Base-by-base conservation (phyloP, 1,139 yeast genomes). In the Arxiozyma heterogenica region DNA sequence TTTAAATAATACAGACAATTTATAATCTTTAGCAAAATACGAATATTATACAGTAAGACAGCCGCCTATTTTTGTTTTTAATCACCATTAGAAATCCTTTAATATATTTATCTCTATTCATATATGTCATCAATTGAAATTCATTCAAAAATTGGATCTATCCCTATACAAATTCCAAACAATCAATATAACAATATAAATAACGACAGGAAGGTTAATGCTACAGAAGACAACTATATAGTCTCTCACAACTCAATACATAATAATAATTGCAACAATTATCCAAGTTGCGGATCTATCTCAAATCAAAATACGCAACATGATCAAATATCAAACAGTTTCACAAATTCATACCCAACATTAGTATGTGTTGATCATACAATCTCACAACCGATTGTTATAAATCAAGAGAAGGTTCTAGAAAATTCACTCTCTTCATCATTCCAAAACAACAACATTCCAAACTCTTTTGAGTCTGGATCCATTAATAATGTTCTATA, bases 161-260 rank as follows among this genome's bases (percentile, higher is more conserved):
- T 34, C 21, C 43, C 49, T 6, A 47, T 47, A 4, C 49, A 47
- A 47, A 47, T 47, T 7, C 49, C 42, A 21, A 27, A 48, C 20
- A 48, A 42, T 41, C 30, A 11, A 20, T 11, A 41, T 23, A 22
- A 6, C 17, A 34, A 34, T 34, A 46, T 12, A 20, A 27, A 47
- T 22, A 20, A 47, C 18, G 23, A 39, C n/a, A 17, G 15, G 2
- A 17, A 39, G 3, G 41, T 5, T n/a, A 47, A 18, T 39, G 23
- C 18, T 17, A n/a, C 21, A 34, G 39, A 15, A 4, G 2, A 15
- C 6, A 15, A 34, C 39, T 6, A 9, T 34, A 34, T 34, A 15
- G n/a, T 8, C 17, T 34, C n/a, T 34, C 17, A 34, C 8, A 34
- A 34, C 39, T 34, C 39, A 15, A 11, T 34, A 34, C 38, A 44